Evolutionary conservation across 1,139 yeast genomes (phyloP).

Genomic region (Blastobotrys serpentis): DNA sequence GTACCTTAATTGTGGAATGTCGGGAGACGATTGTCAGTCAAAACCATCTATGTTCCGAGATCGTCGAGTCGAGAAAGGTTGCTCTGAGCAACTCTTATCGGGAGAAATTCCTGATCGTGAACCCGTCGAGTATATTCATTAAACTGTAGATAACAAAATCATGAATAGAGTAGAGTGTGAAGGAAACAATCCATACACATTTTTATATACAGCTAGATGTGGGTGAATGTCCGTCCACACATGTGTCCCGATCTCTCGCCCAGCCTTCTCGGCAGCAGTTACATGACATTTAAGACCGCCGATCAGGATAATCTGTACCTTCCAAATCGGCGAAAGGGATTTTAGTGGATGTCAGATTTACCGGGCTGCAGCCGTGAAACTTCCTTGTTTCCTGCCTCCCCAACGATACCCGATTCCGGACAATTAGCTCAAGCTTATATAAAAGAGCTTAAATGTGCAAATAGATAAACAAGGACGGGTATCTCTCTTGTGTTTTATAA

Average conservation of each 20-base stretch:
- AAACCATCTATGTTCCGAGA: too few species aligned
- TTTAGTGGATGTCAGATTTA: not conserved
- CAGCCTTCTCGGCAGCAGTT: not conserved
- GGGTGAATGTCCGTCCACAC: not conserved
- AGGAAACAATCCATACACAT: too few species aligned
- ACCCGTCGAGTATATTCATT: too few species aligned
- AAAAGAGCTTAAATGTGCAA: constrained; percentile 1
- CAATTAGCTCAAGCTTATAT: not conserved
- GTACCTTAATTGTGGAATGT: too few species aligned
- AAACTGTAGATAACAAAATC: too few species aligned
- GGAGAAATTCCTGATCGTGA: too few species aligned
- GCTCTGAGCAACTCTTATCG: too few species aligned
- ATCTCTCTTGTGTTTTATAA: too few species aligned
- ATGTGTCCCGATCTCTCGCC: not conserved
- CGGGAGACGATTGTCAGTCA: too few species aligned
- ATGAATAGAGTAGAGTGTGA: too few species aligned
- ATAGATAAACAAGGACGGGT: not conserved
- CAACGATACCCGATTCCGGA: not conserved
- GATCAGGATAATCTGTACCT: not conserved
- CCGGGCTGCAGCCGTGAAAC: not conserved
- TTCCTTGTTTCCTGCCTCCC: constrained; percentile 4
- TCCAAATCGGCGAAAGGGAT: not conserved
- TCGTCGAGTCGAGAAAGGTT: too few species aligned
- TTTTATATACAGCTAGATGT: too few species aligned
- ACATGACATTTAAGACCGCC: not conserved